A percentile compares a stretch with the other conserved stretches of the same genome.
phyloP scores from a whole-genome alignment of 1,284 basidiomycete genomes.

The Psilocybe mexicana region DNA sequence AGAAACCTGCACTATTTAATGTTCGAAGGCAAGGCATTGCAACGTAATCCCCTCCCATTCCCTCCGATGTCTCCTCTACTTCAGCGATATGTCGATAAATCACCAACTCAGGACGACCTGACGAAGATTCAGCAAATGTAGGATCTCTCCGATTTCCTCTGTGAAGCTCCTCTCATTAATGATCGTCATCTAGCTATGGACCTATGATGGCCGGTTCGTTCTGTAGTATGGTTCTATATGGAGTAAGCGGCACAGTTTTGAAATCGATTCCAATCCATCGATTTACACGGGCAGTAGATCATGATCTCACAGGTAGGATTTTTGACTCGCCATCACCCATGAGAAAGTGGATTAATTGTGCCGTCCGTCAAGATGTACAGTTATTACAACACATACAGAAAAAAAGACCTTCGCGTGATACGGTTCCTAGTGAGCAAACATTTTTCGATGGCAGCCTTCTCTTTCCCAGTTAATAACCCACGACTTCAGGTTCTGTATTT shows the following conservation, averaged over 20 bases:
- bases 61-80: background rate
- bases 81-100: background rate
- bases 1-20: background rate
- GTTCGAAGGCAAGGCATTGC: background rate
- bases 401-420: slow-evolving; percentile 9
- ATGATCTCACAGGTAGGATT: background rate
- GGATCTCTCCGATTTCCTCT: background rate
- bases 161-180: background rate
- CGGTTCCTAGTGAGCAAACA: slow-evolving; percentile 7
- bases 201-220: slow-evolving; percentile 34
- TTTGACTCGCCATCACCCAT: too few relatives aligned
- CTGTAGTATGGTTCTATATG: slow-evolving; percentile 31
- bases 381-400: slow-evolving; percentile 29
- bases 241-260: slow-evolving; percentile 21
- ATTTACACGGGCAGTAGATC: background rate
- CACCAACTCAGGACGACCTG: background rate
- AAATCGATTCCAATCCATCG: background rate
- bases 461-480: background rate
- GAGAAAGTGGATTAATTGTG: background rate
- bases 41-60: background rate
- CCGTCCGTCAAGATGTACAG: slow-evolving; percentile 20
- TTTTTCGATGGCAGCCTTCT: background rate
- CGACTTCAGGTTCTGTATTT: slow-evolving; percentile 14
- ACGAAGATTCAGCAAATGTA: background rate
- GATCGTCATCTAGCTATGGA: slow-evolving; percentile 23